Percentiles rank a stretch among this genome's conserved stretches.
These are phyloP conservation scores for Penicillium angulare DNA, from an alignment of 495 filamentous ascomycete species.

Conservation along the genomic window DNA sequence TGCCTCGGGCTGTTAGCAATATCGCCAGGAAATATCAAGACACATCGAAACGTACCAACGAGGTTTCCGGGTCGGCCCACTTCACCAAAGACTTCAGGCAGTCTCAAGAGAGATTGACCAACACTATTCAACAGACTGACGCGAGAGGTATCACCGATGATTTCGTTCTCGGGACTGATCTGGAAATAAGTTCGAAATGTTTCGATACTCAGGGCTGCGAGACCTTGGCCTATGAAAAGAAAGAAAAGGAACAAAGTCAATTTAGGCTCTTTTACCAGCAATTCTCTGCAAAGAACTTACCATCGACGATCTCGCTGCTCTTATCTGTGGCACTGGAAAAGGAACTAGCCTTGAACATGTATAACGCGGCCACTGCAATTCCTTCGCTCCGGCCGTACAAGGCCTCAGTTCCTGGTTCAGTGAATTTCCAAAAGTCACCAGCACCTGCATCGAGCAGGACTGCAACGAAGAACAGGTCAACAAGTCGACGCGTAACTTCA, in stretches of 20 bases:
- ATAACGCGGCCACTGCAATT: constrained; percentile 56
- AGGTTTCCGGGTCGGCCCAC: constrained; percentile 53
- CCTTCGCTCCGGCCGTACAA: constrained; percentile 55
- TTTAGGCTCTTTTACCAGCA: neutral
- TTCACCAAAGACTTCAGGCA: constrained; percentile 50
- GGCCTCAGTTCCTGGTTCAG: constrained; percentile 47
- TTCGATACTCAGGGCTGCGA: constrained; percentile 3
- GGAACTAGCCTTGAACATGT: constrained; percentile 56
- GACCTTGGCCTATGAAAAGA: neutral
- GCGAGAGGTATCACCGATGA: constrained; percentile 50
- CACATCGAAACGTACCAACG: constrained; percentile 40
- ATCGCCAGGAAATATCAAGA: neutral
- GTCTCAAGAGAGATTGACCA: constrained; percentile 43
- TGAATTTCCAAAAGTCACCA: constrained; percentile 68
- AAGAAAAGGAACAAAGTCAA: no score
- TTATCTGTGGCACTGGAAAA: constrained; percentile 33
- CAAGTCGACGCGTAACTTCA: constrained; percentile 72
- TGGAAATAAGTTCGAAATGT: constrained; percentile 28
- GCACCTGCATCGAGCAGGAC: constrained; percentile 87
- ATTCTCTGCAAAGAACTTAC: constrained; percentile 9
- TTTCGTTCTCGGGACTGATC: constrained; percentile 47
- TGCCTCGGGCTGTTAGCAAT: constrained; percentile 10
- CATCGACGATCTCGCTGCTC: constrained; percentile 29
- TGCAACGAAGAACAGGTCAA: constrained; percentile 88
- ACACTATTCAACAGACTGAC: constrained; percentile 48